Evolutionary conservation across 805 yeast genomes (phyloP), one percentile per base, ranked within the genome.

Genomic region (Myxozyma neotropica): DNA sequence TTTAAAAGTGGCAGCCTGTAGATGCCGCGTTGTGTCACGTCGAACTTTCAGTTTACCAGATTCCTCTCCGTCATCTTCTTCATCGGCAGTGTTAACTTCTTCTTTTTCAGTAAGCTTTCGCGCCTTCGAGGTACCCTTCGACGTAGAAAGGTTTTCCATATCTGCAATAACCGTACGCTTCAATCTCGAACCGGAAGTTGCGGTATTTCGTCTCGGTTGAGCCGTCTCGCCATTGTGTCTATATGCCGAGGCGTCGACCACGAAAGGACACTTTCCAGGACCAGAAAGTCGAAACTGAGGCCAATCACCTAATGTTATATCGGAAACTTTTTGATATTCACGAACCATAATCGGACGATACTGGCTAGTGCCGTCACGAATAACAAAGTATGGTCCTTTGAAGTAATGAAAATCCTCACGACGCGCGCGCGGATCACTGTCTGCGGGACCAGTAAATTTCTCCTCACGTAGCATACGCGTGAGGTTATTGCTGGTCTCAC

Each of bases 371-470:
- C 88, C 77, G 69, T 94, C 99, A 74, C 87, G 93, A 39, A 90
- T 86, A 65, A 87, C 85, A 27, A 90, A 76, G 73, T 85, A 90
- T 5, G 86, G 83, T 39, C 86, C 84, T 52, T 84, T 85, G 72
- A 94, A 89, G 71, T 88, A 88, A 69, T 86, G 85, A 68, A 87
- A 82, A 71, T 93, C 97, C 67, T 89, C 96, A 57, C 96, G 78
- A 65, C 81, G 84, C 1, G 95, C 94, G 63, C 79, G 81, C 12
- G 95, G 94, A 71, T 92, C 97, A 65, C 96, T 82, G 72, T 92
- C 97, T 38, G 87, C 81, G 0, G 96, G 88, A 12, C 97, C 97
- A 71, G 83, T 85, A 13, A 89, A 74, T 69, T 89, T 89, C 70
- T 94, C 99, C 69, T 89, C 91, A 64, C 85, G 84, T 67, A 93